Evolutionary conservation across 2,329 filamentous ascomycete species (phyloP), one percentile per base, ranked within the genome.

Genomic region (Pseudogymnoascus sp.): DNA sequence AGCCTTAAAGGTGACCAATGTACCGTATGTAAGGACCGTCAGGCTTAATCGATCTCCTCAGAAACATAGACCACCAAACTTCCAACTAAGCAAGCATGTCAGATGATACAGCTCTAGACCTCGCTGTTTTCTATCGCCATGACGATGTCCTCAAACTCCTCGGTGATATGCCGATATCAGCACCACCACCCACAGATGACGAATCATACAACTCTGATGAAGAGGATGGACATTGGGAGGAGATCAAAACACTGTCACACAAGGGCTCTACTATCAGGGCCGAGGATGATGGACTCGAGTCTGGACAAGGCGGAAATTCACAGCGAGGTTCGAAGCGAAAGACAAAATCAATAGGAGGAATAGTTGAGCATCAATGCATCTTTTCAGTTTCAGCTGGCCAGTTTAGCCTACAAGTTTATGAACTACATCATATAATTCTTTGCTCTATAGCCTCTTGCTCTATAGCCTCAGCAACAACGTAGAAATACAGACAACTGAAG

Each of bases 191-290:
- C 11, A 38, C 35, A 38, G 35, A 38, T n/a, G 35, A 38, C 35
- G 35, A 38, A n/a, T n/a, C 35, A 38, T 38, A 38, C 35, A n/a
- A 38, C 35, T 38, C 35, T 12, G 90, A 92, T 31, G 90, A 92
- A 66, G 87, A 90, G 69, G 81, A 85, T 12, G 80, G 79, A 19
- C 76, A 78, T 23, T 65, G 76, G 76, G 66, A 75, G 68, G 63
- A 75, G 67, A 37, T 70, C 43, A 72, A 71, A 61, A 66, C 67
- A 38, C 65, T 70, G 6, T 71, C 70, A 19, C 69, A 72, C 60
- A 73, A 72, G 61, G 70, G 72, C 61, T 71, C 72, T 26, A 70
- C n/a, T n/a, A n/a, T n/a, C n/a, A n/a, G n/a, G n/a, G n/a, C n/a
- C n/a, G n/a, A n/a, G n/a, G n/a, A n/a, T n/a, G n/a, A n/a, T n/a